Conservation (phyloP, 305 asterid species). For the Ajuga reptans region DNA sequence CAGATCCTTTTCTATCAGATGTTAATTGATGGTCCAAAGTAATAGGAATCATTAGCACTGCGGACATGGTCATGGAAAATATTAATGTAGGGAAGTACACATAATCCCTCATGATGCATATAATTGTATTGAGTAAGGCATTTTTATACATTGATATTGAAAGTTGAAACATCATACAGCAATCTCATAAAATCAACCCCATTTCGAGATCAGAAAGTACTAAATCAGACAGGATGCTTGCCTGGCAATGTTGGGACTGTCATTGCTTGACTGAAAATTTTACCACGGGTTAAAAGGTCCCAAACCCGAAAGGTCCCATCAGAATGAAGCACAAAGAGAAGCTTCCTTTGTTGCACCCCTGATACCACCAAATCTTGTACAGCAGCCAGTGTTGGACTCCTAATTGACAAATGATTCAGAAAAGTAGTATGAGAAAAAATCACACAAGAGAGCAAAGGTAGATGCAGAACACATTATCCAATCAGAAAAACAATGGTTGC, state of each 20-base stretch:
- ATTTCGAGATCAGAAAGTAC: slow-evolving; percentile 20
- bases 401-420: slow-evolving; percentile 24
- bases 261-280: slow-evolving; percentile 55
- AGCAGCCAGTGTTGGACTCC: slow-evolving; percentile 55
- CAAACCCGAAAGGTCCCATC: slow-evolving; percentile 83
- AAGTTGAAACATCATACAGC: background rate
- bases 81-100: background rate
- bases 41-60: background rate
- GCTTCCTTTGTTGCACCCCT: slow-evolving; percentile 47
- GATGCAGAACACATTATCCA: background rate
- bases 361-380: slow-evolving; percentile 65
- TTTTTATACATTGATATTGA: background rate
- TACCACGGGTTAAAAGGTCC: slow-evolving; percentile 54
- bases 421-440: slow-evolving; percentile 14
- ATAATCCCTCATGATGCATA: background rate
- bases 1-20: background rate
- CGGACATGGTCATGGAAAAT: background rate
- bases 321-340: slow-evolving; percentile 80
- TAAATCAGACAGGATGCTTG: slow-evolving; percentile 24
- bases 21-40: background rate
- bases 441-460: background rate
- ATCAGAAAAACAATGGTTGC: background rate
- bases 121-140: background rate
- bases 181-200: slow-evolving; percentile 17
- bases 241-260: slow-evolving; percentile 45